These are phyloP conservation scores for Paraphoma chrysanthemicola DNA, from an alignment of 2,329 filamentous ascomycete species.

Conservation along the genomic window DNA sequence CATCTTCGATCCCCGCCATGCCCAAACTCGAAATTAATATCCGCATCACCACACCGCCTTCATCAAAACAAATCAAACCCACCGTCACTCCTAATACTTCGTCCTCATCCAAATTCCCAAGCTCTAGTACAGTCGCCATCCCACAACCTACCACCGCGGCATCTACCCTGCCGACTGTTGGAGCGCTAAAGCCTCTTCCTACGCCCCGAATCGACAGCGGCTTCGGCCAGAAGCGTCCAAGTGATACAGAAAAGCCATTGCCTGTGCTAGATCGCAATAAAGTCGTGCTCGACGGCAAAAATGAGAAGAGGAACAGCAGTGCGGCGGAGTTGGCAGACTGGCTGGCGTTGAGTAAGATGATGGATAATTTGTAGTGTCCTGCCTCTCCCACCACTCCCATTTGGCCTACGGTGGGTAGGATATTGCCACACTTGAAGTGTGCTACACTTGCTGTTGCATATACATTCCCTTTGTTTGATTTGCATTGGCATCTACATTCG, in stretches of 20 bases:
- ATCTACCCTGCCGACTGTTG: background rate
- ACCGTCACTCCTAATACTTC: background rate
- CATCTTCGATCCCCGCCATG: background rate
- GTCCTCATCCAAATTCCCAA: background rate
- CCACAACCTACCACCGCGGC: background rate
- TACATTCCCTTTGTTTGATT: background rate
- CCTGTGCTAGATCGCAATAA: conserved; percentile 15
- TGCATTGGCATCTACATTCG: background rate
- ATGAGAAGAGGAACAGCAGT: conserved; percentile 3
- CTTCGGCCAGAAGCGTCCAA: conserved; percentile 8
- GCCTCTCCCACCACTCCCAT: background rate
- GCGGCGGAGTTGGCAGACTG: conserved; percentile 14
- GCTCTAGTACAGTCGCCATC: background rate
- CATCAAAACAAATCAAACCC: conserved; percentile 3
- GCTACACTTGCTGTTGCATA: background rate
- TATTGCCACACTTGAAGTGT: background rate
- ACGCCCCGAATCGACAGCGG: conserved; percentile 21
- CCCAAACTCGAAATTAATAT: conserved; percentile 25
- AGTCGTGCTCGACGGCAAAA: conserved; percentile 5
- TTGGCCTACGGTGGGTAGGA: background rate
- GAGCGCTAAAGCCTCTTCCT: conserved; percentile 1
- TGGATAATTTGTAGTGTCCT: conserved; percentile 14
- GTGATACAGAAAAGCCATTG: conserved; percentile 7
- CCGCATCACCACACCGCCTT: conserved; percentile 13
- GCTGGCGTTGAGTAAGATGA: conserved; percentile 19